phyloP scores from a whole-genome alignment of 2,329 filamentous ascomycete species.

The Reticulascus tulasneorum region DNA sequence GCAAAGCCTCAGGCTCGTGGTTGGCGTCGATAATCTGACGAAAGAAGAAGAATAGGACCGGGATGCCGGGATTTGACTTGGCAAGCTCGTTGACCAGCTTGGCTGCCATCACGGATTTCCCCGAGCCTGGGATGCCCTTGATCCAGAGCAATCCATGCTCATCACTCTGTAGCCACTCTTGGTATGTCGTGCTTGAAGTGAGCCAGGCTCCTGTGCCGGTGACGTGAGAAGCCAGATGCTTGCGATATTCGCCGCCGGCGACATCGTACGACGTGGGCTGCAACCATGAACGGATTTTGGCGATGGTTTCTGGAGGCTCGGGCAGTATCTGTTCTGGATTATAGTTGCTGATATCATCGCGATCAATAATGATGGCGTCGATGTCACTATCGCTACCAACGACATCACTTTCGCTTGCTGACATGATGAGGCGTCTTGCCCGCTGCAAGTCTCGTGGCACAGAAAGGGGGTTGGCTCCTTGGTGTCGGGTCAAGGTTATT shows the following conservation, averaged over 20 bases:
- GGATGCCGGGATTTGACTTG: constrained; percentile 5
- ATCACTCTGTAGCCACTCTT: constrained; percentile 11
- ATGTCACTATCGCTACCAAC: constrained; percentile 10
- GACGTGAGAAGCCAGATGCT: constrained; percentile 18
- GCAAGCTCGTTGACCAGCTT: constrained; percentile 1
- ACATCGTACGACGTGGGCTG: constrained; percentile 21
- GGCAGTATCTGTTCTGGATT: constrained; percentile 28
- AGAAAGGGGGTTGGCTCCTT: too few relatives aligned
- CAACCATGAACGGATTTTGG: constrained; percentile 24
- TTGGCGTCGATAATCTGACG: constrained; percentile 33
- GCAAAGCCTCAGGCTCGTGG: constrained; percentile 21
- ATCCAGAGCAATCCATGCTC: constrained; percentile 21
- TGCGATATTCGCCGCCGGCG: constrained; percentile 21
- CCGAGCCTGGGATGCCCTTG: constrained; percentile 31
- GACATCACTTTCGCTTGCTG: too few relatives aligned
- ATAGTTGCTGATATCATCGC: constrained; percentile 26
- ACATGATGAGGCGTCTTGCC: too few relatives aligned
- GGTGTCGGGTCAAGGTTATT: too few relatives aligned
- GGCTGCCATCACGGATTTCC: constrained; percentile 5
- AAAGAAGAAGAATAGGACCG: constrained; percentile 35
- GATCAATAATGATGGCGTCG: constrained; percentile 21
- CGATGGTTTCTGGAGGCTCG: constrained; percentile 12
- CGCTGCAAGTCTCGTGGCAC: too few relatives aligned
- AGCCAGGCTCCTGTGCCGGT: constrained; percentile 18
- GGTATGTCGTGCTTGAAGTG: constrained; percentile 10